phyloP scores from a whole-genome alignment of 169 alveolate genomes.

The Neospora caninum region DNA sequence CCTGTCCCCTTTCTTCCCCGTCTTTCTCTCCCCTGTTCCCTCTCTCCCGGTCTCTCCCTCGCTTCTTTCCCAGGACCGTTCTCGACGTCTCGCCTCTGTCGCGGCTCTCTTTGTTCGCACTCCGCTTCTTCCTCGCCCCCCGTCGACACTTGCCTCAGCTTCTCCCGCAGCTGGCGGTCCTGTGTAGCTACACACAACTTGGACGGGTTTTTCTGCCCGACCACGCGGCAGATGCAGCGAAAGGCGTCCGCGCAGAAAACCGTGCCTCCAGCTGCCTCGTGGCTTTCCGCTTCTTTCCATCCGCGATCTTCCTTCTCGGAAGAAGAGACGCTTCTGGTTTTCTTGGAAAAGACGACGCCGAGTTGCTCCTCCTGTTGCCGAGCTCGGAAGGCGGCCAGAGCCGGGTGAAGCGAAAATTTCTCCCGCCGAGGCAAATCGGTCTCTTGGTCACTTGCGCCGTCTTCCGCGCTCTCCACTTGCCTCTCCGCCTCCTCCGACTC shows the following conservation, averaged over 20 bases:
- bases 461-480: background rate
- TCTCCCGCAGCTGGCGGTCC: background rate
- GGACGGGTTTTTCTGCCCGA: background rate
- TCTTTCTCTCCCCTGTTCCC: too few relatives aligned
- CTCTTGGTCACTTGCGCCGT: background rate
- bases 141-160: background rate
- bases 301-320: background rate
- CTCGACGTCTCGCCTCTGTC: too few relatives aligned
- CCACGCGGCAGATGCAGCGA: background rate
- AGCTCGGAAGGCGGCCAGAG: background rate
- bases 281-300: background rate
- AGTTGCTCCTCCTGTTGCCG: background rate
- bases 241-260: slow-evolving; percentile 13
- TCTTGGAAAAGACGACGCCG: background rate
- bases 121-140: too few relatives aligned
- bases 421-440: background rate
- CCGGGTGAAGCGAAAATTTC: slow-evolving; percentile 22
- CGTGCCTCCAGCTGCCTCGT: background rate
- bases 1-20: background rate
- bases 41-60: too few relatives aligned
- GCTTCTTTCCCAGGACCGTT: too few relatives aligned
- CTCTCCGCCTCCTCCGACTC: background rate
- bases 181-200: slow-evolving; percentile 28
- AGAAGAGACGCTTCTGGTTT: background rate
- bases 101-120: too few relatives aligned